Conservation (phyloP, 2,329 filamentous ascomycete species). For the Colletotrichum sp. region DNA sequence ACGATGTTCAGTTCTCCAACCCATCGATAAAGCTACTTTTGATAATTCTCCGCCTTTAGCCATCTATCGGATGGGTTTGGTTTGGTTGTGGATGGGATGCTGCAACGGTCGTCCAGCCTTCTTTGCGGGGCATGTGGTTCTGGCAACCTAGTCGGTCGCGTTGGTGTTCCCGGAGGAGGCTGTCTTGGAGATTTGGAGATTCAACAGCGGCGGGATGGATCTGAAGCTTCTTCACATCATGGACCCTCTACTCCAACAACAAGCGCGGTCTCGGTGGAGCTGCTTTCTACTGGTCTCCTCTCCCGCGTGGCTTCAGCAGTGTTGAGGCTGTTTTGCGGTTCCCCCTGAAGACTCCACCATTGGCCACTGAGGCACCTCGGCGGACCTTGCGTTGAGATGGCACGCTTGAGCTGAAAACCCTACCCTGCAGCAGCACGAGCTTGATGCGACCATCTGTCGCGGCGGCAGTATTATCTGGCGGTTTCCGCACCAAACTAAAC, state of each 20-base stretch:
- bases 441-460: neutral
- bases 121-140: constrained; percentile 22
- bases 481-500: neutral
- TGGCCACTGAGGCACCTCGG: neutral
- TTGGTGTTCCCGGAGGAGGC: constrained; percentile 11
- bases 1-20: neutral
- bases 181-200: constrained; percentile 17
- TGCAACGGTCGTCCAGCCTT: constrained; percentile 18
- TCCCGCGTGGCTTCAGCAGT: constrained; percentile 17
- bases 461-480: neutral
- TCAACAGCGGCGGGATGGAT: constrained; percentile 18
- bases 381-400: neutral
- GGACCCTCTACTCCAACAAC: constrained; percentile 18
- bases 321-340: constrained; percentile 22
- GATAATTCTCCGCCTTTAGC: constrained; percentile 8
- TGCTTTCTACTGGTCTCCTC: neutral
- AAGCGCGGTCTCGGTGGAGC: constrained; percentile 16
- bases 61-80: neutral
- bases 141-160: constrained; percentile 1
- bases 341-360: constrained; percentile 11
- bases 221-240: constrained; percentile 11
- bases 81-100: constrained; percentile 12
- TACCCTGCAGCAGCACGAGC: neutral
- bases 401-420: neutral
- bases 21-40: neutral